Conservation (phyloP, 169 alveolate genomes). For the Cryptosporidium ryanae region DNA sequence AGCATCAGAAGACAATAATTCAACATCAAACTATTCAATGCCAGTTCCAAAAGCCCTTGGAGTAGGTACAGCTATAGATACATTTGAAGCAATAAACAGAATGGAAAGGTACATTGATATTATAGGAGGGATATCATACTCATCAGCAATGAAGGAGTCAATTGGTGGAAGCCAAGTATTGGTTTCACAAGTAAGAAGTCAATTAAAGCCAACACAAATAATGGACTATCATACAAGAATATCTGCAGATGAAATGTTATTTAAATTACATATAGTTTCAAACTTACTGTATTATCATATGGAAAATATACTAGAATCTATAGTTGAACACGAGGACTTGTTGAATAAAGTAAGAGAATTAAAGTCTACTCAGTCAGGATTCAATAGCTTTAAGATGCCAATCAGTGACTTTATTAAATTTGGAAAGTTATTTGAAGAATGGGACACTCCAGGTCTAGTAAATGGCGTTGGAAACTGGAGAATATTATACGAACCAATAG, state of each 20-base stretch:
- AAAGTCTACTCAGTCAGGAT: conserved; percentile 68
- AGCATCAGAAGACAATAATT: not conserved
- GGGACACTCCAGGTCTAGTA: conserved; percentile 74
- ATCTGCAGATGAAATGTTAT: conserved; percentile 58
- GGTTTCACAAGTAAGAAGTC: conserved; percentile 62
- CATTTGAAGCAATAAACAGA: conserved; percentile 70
- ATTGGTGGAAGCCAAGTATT: conserved; percentile 71
- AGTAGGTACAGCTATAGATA: conserved; percentile 59
- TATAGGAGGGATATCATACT: conserved; percentile 60
- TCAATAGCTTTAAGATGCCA: conserved; percentile 72
- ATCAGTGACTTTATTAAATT: conserved; percentile 57
- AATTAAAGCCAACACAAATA: conserved; percentile 66
- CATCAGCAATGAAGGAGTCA: conserved; percentile 69
- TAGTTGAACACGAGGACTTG: conserved; percentile 63
- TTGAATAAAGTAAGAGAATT: conserved; percentile 54
- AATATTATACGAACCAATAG: conserved; percentile 69
- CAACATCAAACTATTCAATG: conserved; percentile 26
- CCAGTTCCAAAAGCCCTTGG: conserved; percentile 41
- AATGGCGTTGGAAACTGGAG: conserved; percentile 75
- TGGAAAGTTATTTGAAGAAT: conserved; percentile 63
- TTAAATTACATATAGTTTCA: conserved; percentile 51
- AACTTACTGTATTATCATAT: conserved; percentile 57
- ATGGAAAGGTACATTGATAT: conserved; percentile 66
- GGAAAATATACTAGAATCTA: conserved; percentile 57
- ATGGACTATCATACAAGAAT: conserved; percentile 70